These are phyloP conservation scores for Aspergillus costaricaensis DNA, from an alignment of 2,329 filamentous ascomycete genomes.

Conservation along the genomic window DNA sequence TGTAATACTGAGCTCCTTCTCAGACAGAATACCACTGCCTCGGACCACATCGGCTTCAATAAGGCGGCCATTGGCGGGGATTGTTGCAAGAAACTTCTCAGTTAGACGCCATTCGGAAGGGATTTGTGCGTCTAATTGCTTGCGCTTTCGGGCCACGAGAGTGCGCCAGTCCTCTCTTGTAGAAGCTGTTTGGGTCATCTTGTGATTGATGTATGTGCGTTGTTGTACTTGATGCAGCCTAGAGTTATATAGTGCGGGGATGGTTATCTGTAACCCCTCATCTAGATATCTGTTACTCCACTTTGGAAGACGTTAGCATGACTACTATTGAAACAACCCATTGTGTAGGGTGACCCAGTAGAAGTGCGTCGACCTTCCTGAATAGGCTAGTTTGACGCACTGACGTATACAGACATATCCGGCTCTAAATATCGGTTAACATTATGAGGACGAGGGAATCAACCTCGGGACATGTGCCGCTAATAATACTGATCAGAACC, in stretches of 20 bases:
- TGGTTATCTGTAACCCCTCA: not conserved
- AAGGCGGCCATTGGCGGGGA: constrained; percentile 11
- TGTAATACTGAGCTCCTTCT: constrained; percentile 53
- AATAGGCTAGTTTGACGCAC: not conserved
- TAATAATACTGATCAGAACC: not conserved
- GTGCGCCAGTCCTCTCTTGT: constrained; percentile 21
- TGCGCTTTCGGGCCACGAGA: constrained; percentile 27
- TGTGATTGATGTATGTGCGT: not conserved
- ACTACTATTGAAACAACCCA: not conserved
- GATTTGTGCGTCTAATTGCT: constrained; percentile 31
- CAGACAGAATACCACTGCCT: constrained; percentile 46
- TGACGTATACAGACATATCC: not conserved
- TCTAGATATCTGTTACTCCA: not conserved
- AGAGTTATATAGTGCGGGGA: not conserved
- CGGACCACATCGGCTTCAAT: constrained; percentile 17
- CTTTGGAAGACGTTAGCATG: not conserved
- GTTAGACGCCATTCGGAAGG: constrained; percentile 37
- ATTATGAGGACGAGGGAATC: not conserved
- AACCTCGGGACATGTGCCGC: not conserved
- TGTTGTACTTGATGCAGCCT: not conserved
- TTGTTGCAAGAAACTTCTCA: constrained; percentile 9
- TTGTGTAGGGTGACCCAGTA: not conserved
- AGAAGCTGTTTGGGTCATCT: constrained; percentile 3
- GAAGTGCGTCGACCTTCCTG: not conserved
- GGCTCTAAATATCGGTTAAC: not conserved